Percentiles rank a stretch among this genome's conserved stretches.
Evolutionary conservation across 2,329 filamentous ascomycete genomes (phyloP).

Genomic region (Venturiaceae sp.): DNA sequence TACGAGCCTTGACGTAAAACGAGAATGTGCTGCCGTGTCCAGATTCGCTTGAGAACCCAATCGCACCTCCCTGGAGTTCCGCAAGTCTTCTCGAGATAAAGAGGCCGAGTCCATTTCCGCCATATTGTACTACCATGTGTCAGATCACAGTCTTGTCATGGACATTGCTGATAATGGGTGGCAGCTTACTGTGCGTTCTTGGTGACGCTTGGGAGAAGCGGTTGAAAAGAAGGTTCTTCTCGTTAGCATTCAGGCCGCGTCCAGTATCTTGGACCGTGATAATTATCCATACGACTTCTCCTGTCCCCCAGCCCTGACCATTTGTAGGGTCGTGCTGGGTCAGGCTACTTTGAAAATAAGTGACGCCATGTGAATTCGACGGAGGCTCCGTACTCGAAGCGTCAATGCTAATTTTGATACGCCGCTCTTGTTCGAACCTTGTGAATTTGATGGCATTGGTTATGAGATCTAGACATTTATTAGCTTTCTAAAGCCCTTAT

Average conservation of each 20-base stretch:
- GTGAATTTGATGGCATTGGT: slow-evolving; percentile 10
- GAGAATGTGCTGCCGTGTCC: slow-evolving; percentile 55
- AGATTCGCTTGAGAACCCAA: slow-evolving; percentile 51
- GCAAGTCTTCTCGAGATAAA: slow-evolving; percentile 60
- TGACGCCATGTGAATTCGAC: background rate
- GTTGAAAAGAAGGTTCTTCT: slow-evolving; percentile 50
- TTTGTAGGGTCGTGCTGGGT: background rate
- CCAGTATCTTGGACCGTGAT: slow-evolving; percentile 59
- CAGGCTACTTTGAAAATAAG: background rate
- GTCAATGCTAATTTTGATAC: background rate
- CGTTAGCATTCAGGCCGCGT: slow-evolving; percentile 49
- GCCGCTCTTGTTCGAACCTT: background rate
- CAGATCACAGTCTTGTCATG: too few species aligned
- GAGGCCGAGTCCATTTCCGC: slow-evolving; percentile 34
- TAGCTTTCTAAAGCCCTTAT: background rate
- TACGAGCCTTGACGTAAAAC: slow-evolving; percentile 50
- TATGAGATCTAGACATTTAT: slow-evolving; percentile 7
- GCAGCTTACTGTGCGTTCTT: slow-evolving; percentile 49
- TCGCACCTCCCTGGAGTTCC: slow-evolving; percentile 61
- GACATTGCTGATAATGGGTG: too few species aligned
- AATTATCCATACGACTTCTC: slow-evolving; percentile 36
- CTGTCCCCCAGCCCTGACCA: background rate
- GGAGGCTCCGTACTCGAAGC: background rate
- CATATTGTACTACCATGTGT: too few species aligned
- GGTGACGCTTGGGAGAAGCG: slow-evolving; percentile 60